Evolutionary conservation across 2,329 filamentous ascomycete species (phyloP).

Genomic region (Sclerotinia glacialis): DNA sequence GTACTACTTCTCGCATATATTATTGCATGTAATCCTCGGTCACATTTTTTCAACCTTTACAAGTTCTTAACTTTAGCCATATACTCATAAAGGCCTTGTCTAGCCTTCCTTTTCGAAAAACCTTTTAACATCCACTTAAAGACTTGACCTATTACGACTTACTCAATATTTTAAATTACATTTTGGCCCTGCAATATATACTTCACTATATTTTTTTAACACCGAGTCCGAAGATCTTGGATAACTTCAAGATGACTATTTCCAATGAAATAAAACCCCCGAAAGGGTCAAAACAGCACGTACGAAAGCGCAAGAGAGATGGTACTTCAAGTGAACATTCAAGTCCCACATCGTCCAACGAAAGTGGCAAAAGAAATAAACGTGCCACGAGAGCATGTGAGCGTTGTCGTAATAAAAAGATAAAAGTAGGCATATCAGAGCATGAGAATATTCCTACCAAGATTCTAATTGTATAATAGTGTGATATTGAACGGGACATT

Average conservation of each 20-base stretch:
- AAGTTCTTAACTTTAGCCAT: not conserved
- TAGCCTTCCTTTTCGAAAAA: not conserved
- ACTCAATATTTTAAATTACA: not conserved
- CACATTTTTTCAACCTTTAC: not conserved
- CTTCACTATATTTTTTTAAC: not conserved
- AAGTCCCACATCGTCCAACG: not conserved
- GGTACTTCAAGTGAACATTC: not conserved
- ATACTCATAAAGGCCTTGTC: not conserved
- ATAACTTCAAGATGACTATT: not conserved
- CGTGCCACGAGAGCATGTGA: slow-evolving; percentile 16
- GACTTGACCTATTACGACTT: not conserved
- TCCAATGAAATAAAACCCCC: not conserved
- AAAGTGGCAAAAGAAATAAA: slow-evolving; percentile 6
- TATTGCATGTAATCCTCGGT: not conserved
- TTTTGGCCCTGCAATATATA: not conserved
- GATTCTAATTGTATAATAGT: slow-evolving; percentile 7
- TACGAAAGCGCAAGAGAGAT: slow-evolving; percentile 15
- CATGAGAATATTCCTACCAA: not conserved
- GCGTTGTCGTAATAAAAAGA: slow-evolving; percentile 19
- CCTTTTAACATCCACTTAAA: too few species aligned
- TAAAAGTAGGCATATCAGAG: not conserved
- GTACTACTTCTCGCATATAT: not conserved
- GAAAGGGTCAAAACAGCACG: not conserved
- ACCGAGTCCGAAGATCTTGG: not conserved
- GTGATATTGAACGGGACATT: slow-evolving; percentile 9